Conservation (phyloP, 2,329 filamentous ascomycete species). For the Lecanicillium sp. region DNA sequence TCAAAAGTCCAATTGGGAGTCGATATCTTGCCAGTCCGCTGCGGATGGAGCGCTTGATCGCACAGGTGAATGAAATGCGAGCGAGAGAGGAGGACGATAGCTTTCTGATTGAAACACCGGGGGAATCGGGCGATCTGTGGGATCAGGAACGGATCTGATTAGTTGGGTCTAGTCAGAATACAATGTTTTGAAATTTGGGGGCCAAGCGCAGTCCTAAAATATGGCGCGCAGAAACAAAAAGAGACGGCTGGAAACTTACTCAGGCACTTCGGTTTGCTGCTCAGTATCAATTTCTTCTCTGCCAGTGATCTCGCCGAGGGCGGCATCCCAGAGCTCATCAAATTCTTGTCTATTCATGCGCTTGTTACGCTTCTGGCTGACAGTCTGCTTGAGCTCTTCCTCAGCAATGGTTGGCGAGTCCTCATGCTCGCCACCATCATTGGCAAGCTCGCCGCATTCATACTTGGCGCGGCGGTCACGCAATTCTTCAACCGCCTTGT, state of each 20-base stretch:
- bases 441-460: conserved; percentile 71
- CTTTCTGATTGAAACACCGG: conserved; percentile 49
- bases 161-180: conserved; percentile 56
- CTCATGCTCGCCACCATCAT: conserved; percentile 51
- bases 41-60: conserved; percentile 68
- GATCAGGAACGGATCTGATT: conserved; percentile 71
- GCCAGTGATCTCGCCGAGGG: conserved; percentile 61
- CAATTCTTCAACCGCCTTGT: conserved; percentile 80
- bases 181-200: conserved; percentile 15
- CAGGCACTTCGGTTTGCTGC: conserved; percentile 16
- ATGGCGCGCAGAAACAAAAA: conserved; percentile 12
- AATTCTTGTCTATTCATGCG: conserved; percentile 83
- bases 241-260: conserved; percentile 40
- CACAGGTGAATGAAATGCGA: conserved; percentile 78
- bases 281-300: conserved; percentile 51
- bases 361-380: conserved; percentile 69
- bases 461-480: conserved; percentile 78
- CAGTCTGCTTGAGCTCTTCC: conserved; percentile 66
- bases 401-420: conserved; percentile 54
- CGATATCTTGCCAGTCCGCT: conserved; percentile 79
- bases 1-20: conserved; percentile 67
- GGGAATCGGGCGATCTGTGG: conserved; percentile 64
- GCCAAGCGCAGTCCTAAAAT: conserved; percentile 2
- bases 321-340: conserved; percentile 74
- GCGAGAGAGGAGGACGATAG: conserved; percentile 86